Conservation (phyloP, 2,329 filamentous ascomycete species). For the Geosmithia morbida region DNA sequence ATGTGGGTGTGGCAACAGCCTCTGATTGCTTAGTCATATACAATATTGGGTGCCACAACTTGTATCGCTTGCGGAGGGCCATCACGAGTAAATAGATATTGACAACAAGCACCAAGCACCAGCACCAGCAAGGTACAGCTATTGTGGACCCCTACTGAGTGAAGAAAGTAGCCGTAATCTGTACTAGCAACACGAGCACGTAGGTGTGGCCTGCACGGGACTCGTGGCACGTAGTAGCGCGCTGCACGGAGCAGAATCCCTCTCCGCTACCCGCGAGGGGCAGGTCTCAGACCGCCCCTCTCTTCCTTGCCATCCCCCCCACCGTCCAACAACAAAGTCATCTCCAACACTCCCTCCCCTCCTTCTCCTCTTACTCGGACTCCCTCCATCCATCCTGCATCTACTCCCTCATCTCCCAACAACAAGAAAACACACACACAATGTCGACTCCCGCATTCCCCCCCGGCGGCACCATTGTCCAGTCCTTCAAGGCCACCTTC, state of each 20-base stretch:
- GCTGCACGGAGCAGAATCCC: not conserved
- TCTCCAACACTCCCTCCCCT: not conserved
- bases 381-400: constrained; percentile 1
- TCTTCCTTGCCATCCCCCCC: too few species aligned
- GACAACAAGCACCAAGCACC: not conserved
- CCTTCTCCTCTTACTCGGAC: not conserved
- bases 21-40: too few species aligned
- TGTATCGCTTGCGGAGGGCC: not conserved
- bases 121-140: not conserved
- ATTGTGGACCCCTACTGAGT: not conserved
- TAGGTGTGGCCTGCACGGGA: too few species aligned
- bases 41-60: too few species aligned
- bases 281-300: not conserved
- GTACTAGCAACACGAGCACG: too few species aligned
- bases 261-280: not conserved
- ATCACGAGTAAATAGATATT: not conserved
- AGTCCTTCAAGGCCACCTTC: constrained; percentile 75
- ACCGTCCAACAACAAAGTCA: not conserved
- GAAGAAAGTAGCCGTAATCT: too few species aligned
- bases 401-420: constrained; percentile 1
- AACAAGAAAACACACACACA: constrained; percentile 10
- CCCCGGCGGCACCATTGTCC: constrained; percentile 65
- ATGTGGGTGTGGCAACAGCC: too few species aligned
- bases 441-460: constrained; percentile 42
- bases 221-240: not conserved